phyloP scores from a whole-genome alignment of 164 flowering plant species.

The Nymphaea thermarum region DNA sequence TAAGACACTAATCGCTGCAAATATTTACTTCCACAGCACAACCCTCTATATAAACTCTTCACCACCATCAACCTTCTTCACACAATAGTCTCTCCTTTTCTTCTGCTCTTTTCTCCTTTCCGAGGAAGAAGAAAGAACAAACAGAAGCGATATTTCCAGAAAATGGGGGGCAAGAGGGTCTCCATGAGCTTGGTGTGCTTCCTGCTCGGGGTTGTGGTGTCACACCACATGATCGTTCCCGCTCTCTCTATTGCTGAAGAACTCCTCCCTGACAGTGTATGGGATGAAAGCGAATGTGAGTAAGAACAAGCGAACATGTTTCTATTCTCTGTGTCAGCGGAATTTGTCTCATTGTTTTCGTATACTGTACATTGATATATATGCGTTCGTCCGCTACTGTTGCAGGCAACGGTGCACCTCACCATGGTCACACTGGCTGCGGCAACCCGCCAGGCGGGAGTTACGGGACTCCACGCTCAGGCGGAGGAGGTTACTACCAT shows the following conservation, averaged over 20 bases:
- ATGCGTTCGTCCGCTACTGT: not conserved
- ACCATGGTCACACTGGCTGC: slow-evolving; percentile 1
- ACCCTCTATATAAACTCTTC: not conserved
- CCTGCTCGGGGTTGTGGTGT: not conserved
- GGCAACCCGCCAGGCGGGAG: not conserved
- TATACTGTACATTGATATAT: no score
- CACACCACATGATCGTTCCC: not conserved
- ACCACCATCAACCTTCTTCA: not conserved
- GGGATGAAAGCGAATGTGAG: not conserved
- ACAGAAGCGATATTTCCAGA: not conserved
- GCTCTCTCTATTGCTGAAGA: not conserved
- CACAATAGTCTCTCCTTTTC: not conserved
- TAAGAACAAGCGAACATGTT: no score
- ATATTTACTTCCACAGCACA: not conserved
- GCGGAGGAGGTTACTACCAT: not conserved
- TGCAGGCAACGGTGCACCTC: not conserved
- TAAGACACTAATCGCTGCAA: not conserved
- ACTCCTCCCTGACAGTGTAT: not conserved
- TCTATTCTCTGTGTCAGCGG: no score
- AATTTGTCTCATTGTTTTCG: no score
- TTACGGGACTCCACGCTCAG: not conserved
- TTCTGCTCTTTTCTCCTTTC: no score
- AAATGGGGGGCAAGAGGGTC: not conserved
- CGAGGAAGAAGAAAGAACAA: not conserved
- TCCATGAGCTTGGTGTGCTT: not conserved